Evolutionary conservation across 805 yeast genomes (phyloP), one percentile per base, ranked within the genome.

Genomic region (Zygosaccharomyces siamensis): DNA sequence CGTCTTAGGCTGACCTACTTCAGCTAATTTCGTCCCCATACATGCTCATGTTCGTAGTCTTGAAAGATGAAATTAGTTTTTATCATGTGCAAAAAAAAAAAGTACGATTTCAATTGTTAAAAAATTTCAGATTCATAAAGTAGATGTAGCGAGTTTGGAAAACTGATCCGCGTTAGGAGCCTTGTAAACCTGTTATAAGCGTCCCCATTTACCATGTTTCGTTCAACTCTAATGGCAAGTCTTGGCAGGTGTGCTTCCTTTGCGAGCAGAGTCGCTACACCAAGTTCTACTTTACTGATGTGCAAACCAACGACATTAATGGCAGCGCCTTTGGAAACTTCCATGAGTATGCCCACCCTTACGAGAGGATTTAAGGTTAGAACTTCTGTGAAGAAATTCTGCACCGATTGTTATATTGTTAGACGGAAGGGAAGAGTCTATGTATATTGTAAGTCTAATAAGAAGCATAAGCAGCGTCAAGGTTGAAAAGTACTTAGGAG

Each of bases 341-440:
- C 26, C 32, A n/a, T 27, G 5, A 44, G 32, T 14, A 14, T 45
- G 27, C 67, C 70, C 23, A 32, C 59, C 5, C 52, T 72, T 27
- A 59, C 70, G 4, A 80, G 97, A 68, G 83, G 89, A 3, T 89
- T 92, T 77, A 92, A 92, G 68, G 95, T 89, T 40, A 83, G 92
- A 68, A 82, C 97, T 4, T 80, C 98, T 0, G 95, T 93, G 47
- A 90, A 90, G 74, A 93, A 87, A 74, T 85, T 88, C 70, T 93
- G 99, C 68, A 76, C 84, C 33, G 93, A 88, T 66, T 93, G 99
- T 68, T 86, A 84, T 59, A 79, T 88, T 70, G 97, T 93, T 8
- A 85, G 95, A 70, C 84, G 98, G 70, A 93, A 90, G 71, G 99
- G 99, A 37, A 78, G 93, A 61, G 92, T 90, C 10, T 89, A 88